These are phyloP conservation scores for Tricharina praecox DNA, from an alignment of 495 filamentous ascomycete genomes.

Conservation along the genomic window DNA sequence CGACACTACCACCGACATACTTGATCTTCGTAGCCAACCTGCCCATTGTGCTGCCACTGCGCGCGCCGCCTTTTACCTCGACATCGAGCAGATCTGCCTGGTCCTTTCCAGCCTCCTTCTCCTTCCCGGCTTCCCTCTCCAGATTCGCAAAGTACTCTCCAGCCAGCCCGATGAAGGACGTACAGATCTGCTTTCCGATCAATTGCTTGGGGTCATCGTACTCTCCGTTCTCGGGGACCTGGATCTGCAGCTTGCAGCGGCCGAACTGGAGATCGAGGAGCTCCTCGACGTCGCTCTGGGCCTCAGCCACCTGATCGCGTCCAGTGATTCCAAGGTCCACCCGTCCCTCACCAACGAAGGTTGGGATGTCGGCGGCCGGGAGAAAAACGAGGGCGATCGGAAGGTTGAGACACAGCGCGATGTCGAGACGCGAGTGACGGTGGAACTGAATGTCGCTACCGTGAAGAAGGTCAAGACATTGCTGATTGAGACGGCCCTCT, in stretches of 20 bases:
- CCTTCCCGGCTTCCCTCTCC: slow-evolving; percentile 34
- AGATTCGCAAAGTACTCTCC: slow-evolving; percentile 63
- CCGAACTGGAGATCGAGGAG: slow-evolving; percentile 78
- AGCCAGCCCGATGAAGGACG: slow-evolving; percentile 76
- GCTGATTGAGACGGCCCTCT: slow-evolving; percentile 86
- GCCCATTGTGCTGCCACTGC: slow-evolving; percentile 28
- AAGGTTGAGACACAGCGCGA: slow-evolving; percentile 88
- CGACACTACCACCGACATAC: slow-evolving; percentile 85
- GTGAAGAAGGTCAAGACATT: slow-evolving; percentile 69
- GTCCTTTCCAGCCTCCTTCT: background rate
- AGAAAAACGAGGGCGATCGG: slow-evolving; percentile 94
- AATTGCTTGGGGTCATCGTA: slow-evolving; percentile 54
- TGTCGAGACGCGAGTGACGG: slow-evolving; percentile 82
- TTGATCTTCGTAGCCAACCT: slow-evolving; percentile 68
- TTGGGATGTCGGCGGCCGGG: slow-evolving; percentile 89
- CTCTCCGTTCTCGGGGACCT: slow-evolving; percentile 73
- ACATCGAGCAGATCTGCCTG: slow-evolving; percentile 1
- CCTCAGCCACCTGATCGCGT: slow-evolving; percentile 77
- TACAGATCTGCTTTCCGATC: slow-evolving; percentile 86
- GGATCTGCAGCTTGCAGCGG: slow-evolving; percentile 79
- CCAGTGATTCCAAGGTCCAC: slow-evolving; percentile 94
- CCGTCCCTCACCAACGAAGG: slow-evolving; percentile 84
- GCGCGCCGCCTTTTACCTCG: slow-evolving; percentile 27
- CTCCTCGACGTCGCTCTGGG: slow-evolving; percentile 53
- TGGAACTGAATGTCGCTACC: slow-evolving; percentile 93